Evolutionary conservation across 2,329 filamentous ascomycete genomes (phyloP), one percentile per base, ranked within the genome.

Genomic region (Apiospora arundinis): DNA sequence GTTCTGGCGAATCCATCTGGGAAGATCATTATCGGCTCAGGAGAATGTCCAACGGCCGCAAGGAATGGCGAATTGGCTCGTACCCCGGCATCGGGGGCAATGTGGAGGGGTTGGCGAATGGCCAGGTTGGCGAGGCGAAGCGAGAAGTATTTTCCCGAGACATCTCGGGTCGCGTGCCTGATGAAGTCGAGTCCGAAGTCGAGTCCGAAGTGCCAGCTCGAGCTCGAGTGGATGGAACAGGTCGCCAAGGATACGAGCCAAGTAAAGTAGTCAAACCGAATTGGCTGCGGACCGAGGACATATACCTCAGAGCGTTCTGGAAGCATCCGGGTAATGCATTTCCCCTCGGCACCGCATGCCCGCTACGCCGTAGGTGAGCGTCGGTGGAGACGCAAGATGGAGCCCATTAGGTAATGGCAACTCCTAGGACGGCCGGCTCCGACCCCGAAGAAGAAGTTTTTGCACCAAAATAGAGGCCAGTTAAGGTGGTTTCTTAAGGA

Each of bases 351-450:
- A 32, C 6, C 21, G 6, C 46, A 9, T 11, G 23, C 25, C 48
- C 23, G 23, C 23, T 52, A 25, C 25, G 49, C 56, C 21, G 56
- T 63, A 40, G 56, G 56, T 40, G 56, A 63, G 56, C 37, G 56
- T 63, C 32, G 32, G 56, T 63, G 56, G 56, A 63, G 56, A 40
- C 56, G 3, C 9, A 11, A 28, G 32, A 63, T 63, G 56, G 56
- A 14, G 56, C 18, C 60, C 40, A 45, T 67, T 67, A 67, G 65
- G 65, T 67, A 67, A 67, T 67, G 40, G 40, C 40, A 45, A 67
- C 21, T n/a, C 3, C 4, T 45, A n/a, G 40, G 65, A 25, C 42
- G 65, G 65, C 40, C 65, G 65, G 65, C 65, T 46, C 65, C 65
- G 65, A 32, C 44, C 40, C 65, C 44, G 65, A 37, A 18, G 28